Percentiles rank a stretch among this genome's conserved stretches.
These are phyloP conservation scores for Aureobasidium sp. DNA, from an alignment of 2,329 filamentous ascomycete genomes.

Conservation along the genomic window DNA sequence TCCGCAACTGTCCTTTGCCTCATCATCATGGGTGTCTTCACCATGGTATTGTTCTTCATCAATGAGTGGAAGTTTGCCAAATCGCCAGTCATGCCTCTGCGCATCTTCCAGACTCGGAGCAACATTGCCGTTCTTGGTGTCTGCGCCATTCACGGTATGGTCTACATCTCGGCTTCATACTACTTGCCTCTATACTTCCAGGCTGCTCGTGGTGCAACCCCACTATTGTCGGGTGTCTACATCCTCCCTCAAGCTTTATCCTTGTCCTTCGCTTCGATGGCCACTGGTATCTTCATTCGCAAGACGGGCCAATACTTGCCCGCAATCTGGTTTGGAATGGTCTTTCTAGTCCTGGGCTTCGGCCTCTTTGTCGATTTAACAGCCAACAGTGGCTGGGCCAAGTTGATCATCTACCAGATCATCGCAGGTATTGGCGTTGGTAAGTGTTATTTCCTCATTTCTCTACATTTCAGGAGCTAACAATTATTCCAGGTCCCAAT, in stretches of 20 bases:
- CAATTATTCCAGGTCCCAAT: conserved; percentile 40
- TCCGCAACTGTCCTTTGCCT: conserved; percentile 54
- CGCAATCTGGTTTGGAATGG: conserved; percentile 43
- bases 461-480: background rate
- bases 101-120: conserved; percentile 57
- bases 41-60: conserved; percentile 53
- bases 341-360: conserved; percentile 31
- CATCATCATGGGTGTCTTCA: conserved; percentile 16
- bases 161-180: conserved; percentile 71
- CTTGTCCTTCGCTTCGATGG: conserved; percentile 26
- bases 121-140: conserved; percentile 59
- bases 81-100: conserved; percentile 70
- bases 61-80: conserved; percentile 66
- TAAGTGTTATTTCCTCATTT: background rate
- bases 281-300: conserved; percentile 34
- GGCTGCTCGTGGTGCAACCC: conserved; percentile 58
- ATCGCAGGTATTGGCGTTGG: conserved; percentile 54
- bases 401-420: conserved; percentile 47
- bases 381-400: conserved; percentile 28
- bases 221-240: conserved; percentile 64
- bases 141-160: conserved; percentile 65
- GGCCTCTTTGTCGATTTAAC: conserved; percentile 32
- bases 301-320: conserved; percentile 42
- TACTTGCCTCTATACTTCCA: conserved; percentile 84
- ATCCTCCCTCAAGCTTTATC: conserved; percentile 29